Base-by-base conservation (phyloP, 805 yeast genomes). In the Ogataea methanolica region DNA sequence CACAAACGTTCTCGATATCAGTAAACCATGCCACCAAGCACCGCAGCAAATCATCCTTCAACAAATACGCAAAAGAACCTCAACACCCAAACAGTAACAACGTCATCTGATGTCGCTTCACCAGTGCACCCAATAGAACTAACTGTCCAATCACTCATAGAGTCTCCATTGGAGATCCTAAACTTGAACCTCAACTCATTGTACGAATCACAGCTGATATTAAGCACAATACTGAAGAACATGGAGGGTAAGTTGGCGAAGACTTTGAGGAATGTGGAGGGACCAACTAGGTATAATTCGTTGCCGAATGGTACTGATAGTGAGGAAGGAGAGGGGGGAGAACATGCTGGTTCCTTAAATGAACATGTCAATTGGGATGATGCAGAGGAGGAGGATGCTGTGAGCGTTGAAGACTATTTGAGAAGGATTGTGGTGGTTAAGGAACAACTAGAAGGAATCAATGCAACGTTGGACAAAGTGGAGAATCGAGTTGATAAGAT, bases 71-170 rank as follows among this genome's bases (percentile, higher is more conserved):
- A 16, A n/a, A 14, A 17, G 19, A 26, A 16, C n/a, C 15, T 9
- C 4, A 3, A 17, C 12, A 16, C 16, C 2, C 29, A 11, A 6
- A 33, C 21, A 5, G 6, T 15, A 37, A 4, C 12, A n/a, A 33
- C 38, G 16, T 17, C 40, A 11, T 9, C 17, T 22, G 16, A 29
- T 17, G 23, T 36, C 12, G 6, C 43, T 3, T 43, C 47, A 33
- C 74, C 75, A 31, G 67, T 80, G 15, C 85, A 81, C 57, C 83
- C 85, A 0, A 72, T 81, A 39, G 87, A 81, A 50, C 66, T 80
- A 29, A 72, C 80, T 2, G 83, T 81, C 0, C 86, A 81, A 51
- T 65, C 79, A 9, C 59, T 81, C 1, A 57, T 81, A 7, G 80
- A 80, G 33, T 75, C 77, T 1, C 75, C 85, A 2, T 61, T 81